Base-by-base conservation (phyloP, 306 rosid genomes). In the Delonix regia region DNA sequence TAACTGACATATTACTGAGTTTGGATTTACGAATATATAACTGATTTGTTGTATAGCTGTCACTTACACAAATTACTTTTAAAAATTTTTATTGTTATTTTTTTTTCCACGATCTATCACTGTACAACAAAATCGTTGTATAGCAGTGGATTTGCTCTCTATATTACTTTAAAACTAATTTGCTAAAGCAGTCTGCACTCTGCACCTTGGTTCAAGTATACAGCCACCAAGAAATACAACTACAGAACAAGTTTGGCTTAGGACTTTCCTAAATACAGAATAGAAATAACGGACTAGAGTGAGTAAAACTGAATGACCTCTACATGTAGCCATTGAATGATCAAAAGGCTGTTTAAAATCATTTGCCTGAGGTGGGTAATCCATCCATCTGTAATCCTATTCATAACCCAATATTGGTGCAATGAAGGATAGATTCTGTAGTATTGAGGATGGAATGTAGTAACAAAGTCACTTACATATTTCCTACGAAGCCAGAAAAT, bases 371-470 rank as follows among this genome's bases (percentile, higher is more conserved):
- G 78, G 84, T 18, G 97, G 98, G 80, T 94, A 94, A 70, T 92
- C 97, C 96, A 89, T 92, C 97, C 96, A 86, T 84, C 97, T 88
- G 79, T 92, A 90, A 82, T 94, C 98, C n/a, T n/a, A n/a, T n/a
- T n/a, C n/a, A n/a, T n/a, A n/a, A n/a, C n/a, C 97, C 98, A 94
- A 76, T 85, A 76, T 52, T 75, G 88, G 90, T 92, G 91, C 7
- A 81, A 59, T 75, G 66, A 73, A 62, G 65, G 44, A 55, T 66
- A 76, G 75, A 74, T 34, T 61, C 12, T 19, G 15, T 15, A 15
- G n/a, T 5, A 12, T 12, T 47, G 52, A 13, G n/a, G 52, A 47
- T 15, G n/a, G n/a, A 47, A 2, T 47, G 52, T 47, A 15, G 52
- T 15, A 5, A 47, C 52, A 12, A n/a, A 47, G 52, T 12, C 44